Conservation (phyloP, 305 asterid genomes). For the Solanum hybrid region DNA sequence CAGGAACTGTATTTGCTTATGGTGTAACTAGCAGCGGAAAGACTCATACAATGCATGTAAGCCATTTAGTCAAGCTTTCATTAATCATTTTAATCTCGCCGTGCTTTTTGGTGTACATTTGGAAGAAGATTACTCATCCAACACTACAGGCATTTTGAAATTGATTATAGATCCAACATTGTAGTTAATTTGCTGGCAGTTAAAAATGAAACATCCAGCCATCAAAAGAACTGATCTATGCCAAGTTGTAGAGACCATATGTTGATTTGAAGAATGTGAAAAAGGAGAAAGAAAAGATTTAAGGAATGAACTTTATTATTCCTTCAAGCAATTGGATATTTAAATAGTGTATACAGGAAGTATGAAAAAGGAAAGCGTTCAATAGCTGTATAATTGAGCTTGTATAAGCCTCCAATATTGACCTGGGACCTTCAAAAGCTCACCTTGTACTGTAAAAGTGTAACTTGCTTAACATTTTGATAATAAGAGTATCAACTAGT, state of each 20-base stretch:
- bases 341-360: not conserved
- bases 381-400: not conserved
- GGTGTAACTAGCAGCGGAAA: slow-evolving; percentile 99
- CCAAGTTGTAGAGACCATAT: not conserved
- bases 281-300: not conserved
- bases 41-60: slow-evolving; percentile 99
- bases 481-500: not conserved
- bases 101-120: not conserved
- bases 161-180: not conserved
- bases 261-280: not conserved
- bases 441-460: not conserved
- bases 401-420: not conserved
- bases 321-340: not conserved
- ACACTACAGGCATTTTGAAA: not conserved
- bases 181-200: not conserved
- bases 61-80: slow-evolving; percentile 12
- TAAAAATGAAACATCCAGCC: not conserved
- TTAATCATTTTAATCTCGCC: not conserved
- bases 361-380: not conserved
- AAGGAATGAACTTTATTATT: not conserved
- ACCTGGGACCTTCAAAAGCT: not conserved
- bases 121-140: not conserved
- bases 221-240: not conserved
- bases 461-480: not conserved
- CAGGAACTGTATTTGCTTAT: slow-evolving; percentile 99